These are phyloP conservation scores for Xylariaceae sp. DNA, from an alignment of 2,329 filamentous ascomycete genomes.

Conservation along the genomic window DNA sequence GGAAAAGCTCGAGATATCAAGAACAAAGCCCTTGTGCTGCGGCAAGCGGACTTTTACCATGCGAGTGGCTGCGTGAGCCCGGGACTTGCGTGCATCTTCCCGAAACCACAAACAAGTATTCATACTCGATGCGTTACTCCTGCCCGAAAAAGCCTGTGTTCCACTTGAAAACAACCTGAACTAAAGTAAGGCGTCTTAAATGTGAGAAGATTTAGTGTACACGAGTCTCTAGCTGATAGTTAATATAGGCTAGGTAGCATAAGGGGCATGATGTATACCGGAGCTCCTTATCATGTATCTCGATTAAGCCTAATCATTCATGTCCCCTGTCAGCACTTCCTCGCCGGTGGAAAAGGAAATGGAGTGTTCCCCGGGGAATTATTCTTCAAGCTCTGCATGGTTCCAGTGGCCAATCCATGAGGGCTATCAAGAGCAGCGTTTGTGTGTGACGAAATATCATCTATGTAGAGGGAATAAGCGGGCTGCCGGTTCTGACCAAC, in stretches of 20 bases:
- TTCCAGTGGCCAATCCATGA: constrained; percentile 28
- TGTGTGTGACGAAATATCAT: constrained; percentile 40
- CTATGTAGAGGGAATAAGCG: constrained; percentile 26
- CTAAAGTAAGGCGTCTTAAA: neutral
- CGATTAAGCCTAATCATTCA: too few species aligned
- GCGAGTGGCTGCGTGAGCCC: constrained; percentile 22
- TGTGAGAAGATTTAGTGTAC: too few species aligned
- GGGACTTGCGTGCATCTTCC: constrained; percentile 23
- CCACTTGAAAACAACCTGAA: neutral
- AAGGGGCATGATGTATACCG: too few species aligned
- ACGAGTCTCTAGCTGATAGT: too few species aligned
- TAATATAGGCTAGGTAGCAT: too few species aligned
- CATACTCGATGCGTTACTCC: constrained; percentile 8
- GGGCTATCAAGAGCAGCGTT: constrained; percentile 34
- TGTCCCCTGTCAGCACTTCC: too few species aligned
- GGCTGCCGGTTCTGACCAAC: constrained; percentile 32
- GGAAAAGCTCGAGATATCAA: neutral
- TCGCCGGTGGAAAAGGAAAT: too few species aligned
- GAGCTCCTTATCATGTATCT: too few species aligned
- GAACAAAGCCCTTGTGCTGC: neutral
- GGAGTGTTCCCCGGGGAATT: too few species aligned
- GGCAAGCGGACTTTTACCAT: constrained; percentile 16
- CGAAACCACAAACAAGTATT: constrained; percentile 26
- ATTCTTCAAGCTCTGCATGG: constrained; percentile 28
- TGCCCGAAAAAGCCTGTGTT: neutral